phyloP scores from a whole-genome alignment of 805 yeast genomes.

The Candida dajiaensis region DNA sequence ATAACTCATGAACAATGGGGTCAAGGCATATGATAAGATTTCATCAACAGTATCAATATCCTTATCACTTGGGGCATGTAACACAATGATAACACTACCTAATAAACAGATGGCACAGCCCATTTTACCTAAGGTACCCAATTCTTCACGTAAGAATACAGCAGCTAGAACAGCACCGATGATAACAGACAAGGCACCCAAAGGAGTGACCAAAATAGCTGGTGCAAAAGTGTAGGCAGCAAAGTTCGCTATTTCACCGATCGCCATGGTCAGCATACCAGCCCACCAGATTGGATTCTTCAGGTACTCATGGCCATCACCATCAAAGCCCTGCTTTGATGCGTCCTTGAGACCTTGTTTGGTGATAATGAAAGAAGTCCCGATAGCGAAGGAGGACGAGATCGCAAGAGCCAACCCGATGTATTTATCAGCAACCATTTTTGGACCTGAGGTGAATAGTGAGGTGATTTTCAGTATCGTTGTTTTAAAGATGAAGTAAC shows the following conservation, averaged over 20 bases:
- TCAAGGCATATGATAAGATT: slow-evolving; percentile 70
- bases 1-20: slow-evolving; percentile 71
- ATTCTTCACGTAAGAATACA: slow-evolving; percentile 74
- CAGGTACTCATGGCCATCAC: slow-evolving; percentile 72
- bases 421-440: slow-evolving; percentile 66
- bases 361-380: slow-evolving; percentile 84
- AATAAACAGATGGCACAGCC: slow-evolving; percentile 89
- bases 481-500: too few species aligned
- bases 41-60: slow-evolving; percentile 86
- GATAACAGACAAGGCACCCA: slow-evolving; percentile 85
- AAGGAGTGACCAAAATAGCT: slow-evolving; percentile 84
- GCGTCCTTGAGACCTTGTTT: slow-evolving; percentile 80
- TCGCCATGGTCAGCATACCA: slow-evolving; percentile 84
- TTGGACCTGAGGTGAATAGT: too few species aligned
- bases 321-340: slow-evolving; percentile 55
- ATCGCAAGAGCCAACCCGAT: slow-evolving; percentile 86
- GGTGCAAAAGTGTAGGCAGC: slow-evolving; percentile 97
- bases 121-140: slow-evolving; percentile 83
- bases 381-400: slow-evolving; percentile 83
- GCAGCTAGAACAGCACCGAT: slow-evolving; percentile 91
- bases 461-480: too few species aligned
- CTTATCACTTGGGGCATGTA: slow-evolving; percentile 94
- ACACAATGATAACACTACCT: slow-evolving; percentile 81
- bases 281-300: slow-evolving; percentile 92
- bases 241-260: slow-evolving; percentile 87